Percentiles rank a stretch among this genome's conserved stretches.
These are phyloP conservation scores for Boletus coccyginus DNA, from an alignment of 768 basidiomycete genomes.

Conservation along the genomic window DNA sequence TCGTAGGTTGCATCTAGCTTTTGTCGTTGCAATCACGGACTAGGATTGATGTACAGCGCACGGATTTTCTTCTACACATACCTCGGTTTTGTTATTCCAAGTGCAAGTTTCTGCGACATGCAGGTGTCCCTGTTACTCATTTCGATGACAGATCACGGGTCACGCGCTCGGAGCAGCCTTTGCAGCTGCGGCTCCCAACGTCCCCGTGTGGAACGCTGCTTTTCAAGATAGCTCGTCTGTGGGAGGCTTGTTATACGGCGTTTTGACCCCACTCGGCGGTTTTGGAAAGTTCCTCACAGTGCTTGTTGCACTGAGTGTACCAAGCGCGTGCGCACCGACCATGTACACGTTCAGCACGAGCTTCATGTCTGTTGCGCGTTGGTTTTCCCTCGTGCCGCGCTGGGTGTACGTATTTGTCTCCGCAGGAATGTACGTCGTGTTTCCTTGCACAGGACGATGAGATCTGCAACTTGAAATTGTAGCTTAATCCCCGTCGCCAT, in stretches of 20 bases:
- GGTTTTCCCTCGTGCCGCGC: slow-evolving; percentile 39
- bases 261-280: slow-evolving; percentile 38
- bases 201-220: slow-evolving; percentile 39
- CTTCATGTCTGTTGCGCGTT: slow-evolving; percentile 37
- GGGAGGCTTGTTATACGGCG: slow-evolving; percentile 42
- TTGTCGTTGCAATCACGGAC: neutral
- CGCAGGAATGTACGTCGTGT: slow-evolving; percentile 38
- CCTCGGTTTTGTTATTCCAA: slow-evolving; percentile 41
- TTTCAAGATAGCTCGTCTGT: slow-evolving; percentile 42
- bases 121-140: neutral
- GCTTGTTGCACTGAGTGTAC: slow-evolving; percentile 51
- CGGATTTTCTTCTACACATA: slow-evolving; percentile 47
- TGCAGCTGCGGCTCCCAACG: slow-evolving; percentile 38
- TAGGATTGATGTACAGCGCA: slow-evolving; percentile 20
- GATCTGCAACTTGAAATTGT: neutral
- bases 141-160: slow-evolving; percentile 31
- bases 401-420: slow-evolving; percentile 47
- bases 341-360: slow-evolving; percentile 56
- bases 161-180: slow-evolving; percentile 48
- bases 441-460: neutral
- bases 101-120: slow-evolving; percentile 28
- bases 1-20: slow-evolving; percentile 40
- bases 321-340: slow-evolving; percentile 55
- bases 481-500: slow-evolving; percentile 48
- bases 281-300: slow-evolving; percentile 49